These are phyloP conservation scores for Argentina anserina DNA, from an alignment of 306 rosid species.

Conservation along the genomic window DNA sequence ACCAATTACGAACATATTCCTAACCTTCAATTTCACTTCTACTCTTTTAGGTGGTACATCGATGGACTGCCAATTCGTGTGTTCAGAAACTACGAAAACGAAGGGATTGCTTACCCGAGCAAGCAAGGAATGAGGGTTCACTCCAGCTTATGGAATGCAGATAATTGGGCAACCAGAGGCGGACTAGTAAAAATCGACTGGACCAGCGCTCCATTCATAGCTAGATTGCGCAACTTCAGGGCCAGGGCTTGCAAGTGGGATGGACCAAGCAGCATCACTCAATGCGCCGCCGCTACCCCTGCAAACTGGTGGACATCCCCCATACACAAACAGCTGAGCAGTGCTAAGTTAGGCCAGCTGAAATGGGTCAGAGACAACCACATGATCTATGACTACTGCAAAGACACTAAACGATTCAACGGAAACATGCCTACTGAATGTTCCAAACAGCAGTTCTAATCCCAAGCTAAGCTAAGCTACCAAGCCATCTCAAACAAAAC, in stretches of 20 bases:
- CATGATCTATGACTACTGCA: constrained; percentile 82
- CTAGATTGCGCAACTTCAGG: constrained; percentile 48
- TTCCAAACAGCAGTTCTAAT: constrained; percentile 42
- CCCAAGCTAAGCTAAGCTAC: not conserved
- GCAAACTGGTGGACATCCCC: constrained; percentile 73
- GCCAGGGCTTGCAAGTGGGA: constrained; percentile 74
- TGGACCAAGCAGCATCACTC: constrained; percentile 47
- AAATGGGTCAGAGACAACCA: constrained; percentile 49
- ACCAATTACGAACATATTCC: not conserved
- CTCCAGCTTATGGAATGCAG: constrained; percentile 73
- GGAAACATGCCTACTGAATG: constrained; percentile 58
- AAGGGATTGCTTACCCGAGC: constrained; percentile 63
- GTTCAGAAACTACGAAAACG: constrained; percentile 56
- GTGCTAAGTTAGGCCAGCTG: constrained; percentile 40
- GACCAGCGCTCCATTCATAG: constrained; percentile 62
- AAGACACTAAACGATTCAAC: constrained; percentile 54
- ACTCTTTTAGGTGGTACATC: constrained; percentile 63
- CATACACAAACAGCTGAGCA: constrained; percentile 34
- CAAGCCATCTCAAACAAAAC: not conserved
- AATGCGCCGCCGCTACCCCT: constrained; percentile 43
- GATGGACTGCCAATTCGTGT: constrained; percentile 72
- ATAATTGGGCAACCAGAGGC: constrained; percentile 83
- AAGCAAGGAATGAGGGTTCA: constrained; percentile 72
- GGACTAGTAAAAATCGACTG: constrained; percentile 67
- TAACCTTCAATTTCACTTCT: constrained; percentile 2